Evolutionary conservation across 2,329 filamentous ascomycete species (phyloP).

Genomic region (Neonectria ditissima): DNA sequence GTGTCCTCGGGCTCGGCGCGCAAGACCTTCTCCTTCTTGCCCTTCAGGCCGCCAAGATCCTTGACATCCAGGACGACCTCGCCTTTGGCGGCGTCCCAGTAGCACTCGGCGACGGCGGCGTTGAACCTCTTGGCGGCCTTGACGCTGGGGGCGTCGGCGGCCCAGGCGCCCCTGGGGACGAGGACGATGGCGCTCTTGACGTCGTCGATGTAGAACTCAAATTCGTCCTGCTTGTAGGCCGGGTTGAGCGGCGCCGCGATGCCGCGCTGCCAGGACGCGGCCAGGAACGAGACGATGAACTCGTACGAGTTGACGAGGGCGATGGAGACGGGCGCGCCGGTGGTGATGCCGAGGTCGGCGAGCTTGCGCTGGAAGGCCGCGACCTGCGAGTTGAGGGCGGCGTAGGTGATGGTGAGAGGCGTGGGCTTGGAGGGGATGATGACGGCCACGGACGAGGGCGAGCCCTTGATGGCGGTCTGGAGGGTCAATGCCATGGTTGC

Average conservation of each 20-base stretch:
- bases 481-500: constrained; percentile 58
- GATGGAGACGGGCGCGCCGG: constrained; percentile 81
- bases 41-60: constrained; percentile 74
- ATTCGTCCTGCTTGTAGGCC: constrained; percentile 89
- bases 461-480: constrained; percentile 62
- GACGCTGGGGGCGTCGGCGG: constrained; percentile 76
- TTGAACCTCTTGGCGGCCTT: constrained; percentile 82
- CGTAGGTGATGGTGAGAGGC: constrained; percentile 76
- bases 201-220: constrained; percentile 93
- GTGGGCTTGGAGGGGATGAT: constrained; percentile 76
- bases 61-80: constrained; percentile 84
- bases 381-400: constrained; percentile 74
- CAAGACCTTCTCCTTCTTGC: constrained; percentile 55
- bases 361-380: constrained; percentile 81
- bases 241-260: constrained; percentile 90
- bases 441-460: constrained; percentile 66
- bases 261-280: constrained; percentile 84
- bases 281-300: constrained; percentile 88
- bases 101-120: constrained; percentile 88
- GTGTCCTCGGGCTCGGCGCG: constrained; percentile 78
- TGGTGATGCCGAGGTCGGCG: constrained; percentile 77
- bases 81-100: constrained; percentile 73
- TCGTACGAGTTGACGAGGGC: constrained; percentile 87
- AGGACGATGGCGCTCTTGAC: constrained; percentile 82
- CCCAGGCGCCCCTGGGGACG: constrained; percentile 78